Conservation (phyloP, 441 rosid species). For the Bruguiera hainesii region DNA sequence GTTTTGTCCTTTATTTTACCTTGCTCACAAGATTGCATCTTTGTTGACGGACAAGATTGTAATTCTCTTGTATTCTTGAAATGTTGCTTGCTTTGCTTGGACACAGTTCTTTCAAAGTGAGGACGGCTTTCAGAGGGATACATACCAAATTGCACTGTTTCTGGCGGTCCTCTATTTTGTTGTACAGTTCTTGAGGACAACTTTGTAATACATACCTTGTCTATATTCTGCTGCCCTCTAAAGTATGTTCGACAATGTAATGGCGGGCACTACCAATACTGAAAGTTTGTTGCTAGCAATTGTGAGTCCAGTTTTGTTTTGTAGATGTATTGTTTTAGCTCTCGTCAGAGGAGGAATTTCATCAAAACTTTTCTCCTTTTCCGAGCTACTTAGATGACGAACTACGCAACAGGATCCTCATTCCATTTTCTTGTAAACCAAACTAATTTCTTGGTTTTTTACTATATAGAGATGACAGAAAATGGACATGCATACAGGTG, state of each 20-base stretch:
- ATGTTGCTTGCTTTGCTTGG: slow-evolving; percentile 1
- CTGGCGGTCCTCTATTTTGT: slow-evolving; percentile 71
- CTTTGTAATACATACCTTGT: slow-evolving; percentile 35
- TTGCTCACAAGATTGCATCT: too few relatives aligned
- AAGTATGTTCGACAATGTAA: not conserved
- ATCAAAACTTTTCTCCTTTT: not conserved
- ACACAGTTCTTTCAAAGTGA: slow-evolving; percentile 86
- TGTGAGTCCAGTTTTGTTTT: not conserved
- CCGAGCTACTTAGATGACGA: not conserved
- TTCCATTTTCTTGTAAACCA: not conserved
- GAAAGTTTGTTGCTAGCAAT: not conserved
- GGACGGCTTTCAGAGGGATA: slow-evolving; percentile 65
- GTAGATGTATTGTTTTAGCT: not conserved
- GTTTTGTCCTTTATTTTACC: too few relatives aligned
- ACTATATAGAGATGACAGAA: not conserved
- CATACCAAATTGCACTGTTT: slow-evolving; percentile 71
- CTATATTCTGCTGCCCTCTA: not conserved
- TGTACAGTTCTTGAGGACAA: slow-evolving; percentile 77
- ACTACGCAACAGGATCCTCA: not conserved
- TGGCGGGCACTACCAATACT: not conserved
- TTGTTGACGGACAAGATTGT: not conserved
- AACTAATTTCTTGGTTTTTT: not conserved
- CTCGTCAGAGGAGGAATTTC: not conserved
- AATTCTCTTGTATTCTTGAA: not conserved
- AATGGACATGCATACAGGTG: not conserved